Percentiles rank a stretch among this genome's conserved stretches.
Conservation (phyloP, 2,329 filamentous ascomycete genomes). For the Thelonectria olida region DNA sequence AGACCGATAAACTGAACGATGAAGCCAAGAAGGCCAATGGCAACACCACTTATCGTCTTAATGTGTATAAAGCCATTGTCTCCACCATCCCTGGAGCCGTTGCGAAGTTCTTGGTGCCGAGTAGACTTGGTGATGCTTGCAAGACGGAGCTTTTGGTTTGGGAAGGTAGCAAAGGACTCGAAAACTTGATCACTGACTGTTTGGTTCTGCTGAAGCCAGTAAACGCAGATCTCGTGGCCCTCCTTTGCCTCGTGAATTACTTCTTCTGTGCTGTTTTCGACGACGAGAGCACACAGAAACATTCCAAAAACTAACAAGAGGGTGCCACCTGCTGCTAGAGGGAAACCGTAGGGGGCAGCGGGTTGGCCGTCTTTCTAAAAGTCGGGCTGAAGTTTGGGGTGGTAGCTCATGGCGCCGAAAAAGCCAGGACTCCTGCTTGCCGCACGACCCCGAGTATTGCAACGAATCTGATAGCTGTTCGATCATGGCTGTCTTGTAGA, state of each 20-base stretch:
- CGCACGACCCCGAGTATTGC: no score
- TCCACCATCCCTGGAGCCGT: no score
- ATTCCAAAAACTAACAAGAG: slow-evolving; percentile 39
- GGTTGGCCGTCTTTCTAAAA: slow-evolving; percentile 20
- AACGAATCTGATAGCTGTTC: no score
- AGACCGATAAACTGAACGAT: slow-evolving; percentile 43
- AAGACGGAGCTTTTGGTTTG: no score
- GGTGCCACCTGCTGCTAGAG: slow-evolving; percentile 39
- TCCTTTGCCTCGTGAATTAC: slow-evolving; percentile 7
- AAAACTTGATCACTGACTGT: slow-evolving; percentile 43
- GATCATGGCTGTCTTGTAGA: no score
- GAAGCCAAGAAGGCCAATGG: slow-evolving; percentile 29
- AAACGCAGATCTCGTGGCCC: slow-evolving; percentile 16
- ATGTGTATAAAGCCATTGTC: no score
- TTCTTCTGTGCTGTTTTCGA: slow-evolving; percentile 44
- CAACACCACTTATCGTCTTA: background rate
- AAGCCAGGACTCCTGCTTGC: no score
- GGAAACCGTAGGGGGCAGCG: slow-evolving; percentile 34
- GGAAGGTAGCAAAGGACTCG: slow-evolving; percentile 33
- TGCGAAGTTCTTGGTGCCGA: background rate
- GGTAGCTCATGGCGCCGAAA: slow-evolving; percentile 18
- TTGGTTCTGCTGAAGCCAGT: slow-evolving; percentile 43
- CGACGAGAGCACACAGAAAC: slow-evolving; percentile 42
- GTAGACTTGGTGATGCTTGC: background rate
- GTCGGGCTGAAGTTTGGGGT: background rate